These are phyloP conservation scores for Starmerella tilneyi DNA, from an alignment of 805 yeast species.

Conservation along the genomic window DNA sequence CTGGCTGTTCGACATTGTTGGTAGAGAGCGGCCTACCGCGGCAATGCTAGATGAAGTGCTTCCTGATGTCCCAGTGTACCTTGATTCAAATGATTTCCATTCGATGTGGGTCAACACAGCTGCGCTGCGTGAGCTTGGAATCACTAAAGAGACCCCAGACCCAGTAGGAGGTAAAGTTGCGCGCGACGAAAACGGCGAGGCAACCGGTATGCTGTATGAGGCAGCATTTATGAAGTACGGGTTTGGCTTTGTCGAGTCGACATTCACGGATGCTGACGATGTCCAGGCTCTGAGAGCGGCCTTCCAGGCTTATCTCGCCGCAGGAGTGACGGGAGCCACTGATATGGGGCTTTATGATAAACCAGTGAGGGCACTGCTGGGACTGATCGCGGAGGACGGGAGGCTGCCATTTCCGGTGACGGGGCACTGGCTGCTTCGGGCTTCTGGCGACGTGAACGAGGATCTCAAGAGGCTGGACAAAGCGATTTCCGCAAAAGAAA, in stretches of 20 bases:
- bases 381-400: not conserved
- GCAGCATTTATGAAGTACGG: not conserved
- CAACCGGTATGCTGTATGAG: not conserved
- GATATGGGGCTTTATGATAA: not conserved
- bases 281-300: not conserved
- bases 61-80: not conserved
- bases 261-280: not conserved
- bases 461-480: not conserved
- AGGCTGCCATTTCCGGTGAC: not conserved
- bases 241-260: not conserved
- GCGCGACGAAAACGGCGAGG: not conserved
- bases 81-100: not conserved
- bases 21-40: not conserved
- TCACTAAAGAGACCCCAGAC: not conserved
- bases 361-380: not conserved
- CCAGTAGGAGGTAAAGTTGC: not conserved
- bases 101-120: conserved; percentile 2
- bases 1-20: not conserved
- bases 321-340: not conserved
- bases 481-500: not conserved
- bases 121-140: not conserved
- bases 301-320: not conserved
- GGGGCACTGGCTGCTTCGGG: not conserved
- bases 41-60: conserved; percentile 1
- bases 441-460: not conserved